Base-by-base conservation (phyloP, 306 rosid species). In the Fragaria iinumae region DNA sequence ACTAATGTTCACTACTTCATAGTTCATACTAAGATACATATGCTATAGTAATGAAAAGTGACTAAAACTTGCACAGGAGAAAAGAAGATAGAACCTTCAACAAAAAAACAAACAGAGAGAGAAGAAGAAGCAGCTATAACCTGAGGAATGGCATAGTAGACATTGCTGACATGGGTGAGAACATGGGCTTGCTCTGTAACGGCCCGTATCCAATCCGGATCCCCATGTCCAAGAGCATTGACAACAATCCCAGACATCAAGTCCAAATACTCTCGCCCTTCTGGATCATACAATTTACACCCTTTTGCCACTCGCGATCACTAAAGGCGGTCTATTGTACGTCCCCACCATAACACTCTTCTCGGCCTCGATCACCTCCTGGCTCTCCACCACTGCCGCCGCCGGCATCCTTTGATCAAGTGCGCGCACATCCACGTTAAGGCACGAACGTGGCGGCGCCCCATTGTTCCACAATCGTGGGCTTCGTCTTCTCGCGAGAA, bases 351-450 rank as follows among this genome's bases (percentile, higher is more conserved):
- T 25, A 43, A 74, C 68, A 69, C 23, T 57, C 43, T 11, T 32
- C 69, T 73, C 77, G 27, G 43, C 77, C 77, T 57, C 77, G 44
- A 73, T 44, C 68, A 73, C 77, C 77, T 73, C 77, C 68, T 11
- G 25, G 39, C 77, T 73, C 41, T 65, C 20, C 29, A 11, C 14
- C 29, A 49, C 78, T 4, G 67, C 29, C 55, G 11, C 48, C 4
- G 47, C 34, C 50, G 53, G 68, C 39, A n/a, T 64, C 52, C 45
- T 45, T 8, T 20, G 63, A 38, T 49, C 67, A 0, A 45, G 32
- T 21, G 67, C 43, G 1, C 38, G 76, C 16, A 16, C 18, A 4
- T 80, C 71, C 44, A 80, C 7, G 9, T 65, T 68, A 29, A 74
- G 71, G 29, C 79, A 38, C 11, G 71, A 47, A 80, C 11, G 9